Conservation (phyloP, 1,284 basidiomycete species). For the Leccinum proximum region DNA sequence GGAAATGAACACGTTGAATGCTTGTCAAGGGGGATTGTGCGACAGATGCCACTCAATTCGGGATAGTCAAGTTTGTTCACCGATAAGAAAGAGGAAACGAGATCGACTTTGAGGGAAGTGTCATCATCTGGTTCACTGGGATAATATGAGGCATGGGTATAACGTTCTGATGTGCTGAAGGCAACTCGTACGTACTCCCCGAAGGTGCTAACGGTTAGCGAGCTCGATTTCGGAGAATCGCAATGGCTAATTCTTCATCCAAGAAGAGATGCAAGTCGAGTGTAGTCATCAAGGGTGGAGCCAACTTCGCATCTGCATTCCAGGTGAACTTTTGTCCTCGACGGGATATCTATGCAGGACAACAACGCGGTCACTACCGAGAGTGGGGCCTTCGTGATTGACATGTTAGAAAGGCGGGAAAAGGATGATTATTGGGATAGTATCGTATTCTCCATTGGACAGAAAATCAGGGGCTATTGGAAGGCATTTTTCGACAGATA, state of each 20-base stretch:
- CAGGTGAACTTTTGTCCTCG: not conserved
- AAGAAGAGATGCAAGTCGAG: not conserved
- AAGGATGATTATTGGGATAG: not conserved
- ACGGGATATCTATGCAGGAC: not conserved
- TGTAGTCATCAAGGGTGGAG: not conserved
- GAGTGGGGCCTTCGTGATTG: not conserved
- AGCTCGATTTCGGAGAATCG: not conserved
- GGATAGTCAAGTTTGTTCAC: not conserved
- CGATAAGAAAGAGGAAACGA: not conserved
- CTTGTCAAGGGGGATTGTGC: not conserved
- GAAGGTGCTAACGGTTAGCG: not conserved
- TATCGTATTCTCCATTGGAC: too few relatives aligned
- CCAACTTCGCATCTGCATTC: too few relatives aligned
- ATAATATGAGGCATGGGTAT: not conserved
- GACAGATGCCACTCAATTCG: not conserved
- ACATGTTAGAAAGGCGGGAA: not conserved
- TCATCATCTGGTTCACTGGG: not conserved
- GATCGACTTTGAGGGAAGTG: not conserved
- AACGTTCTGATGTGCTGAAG: not conserved
- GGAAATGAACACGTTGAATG: not conserved
- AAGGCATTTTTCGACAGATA: too few relatives aligned
- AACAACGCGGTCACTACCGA: not conserved
- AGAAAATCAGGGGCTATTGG: too few relatives aligned
- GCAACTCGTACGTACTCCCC: not conserved
- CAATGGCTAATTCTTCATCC: not conserved